Conservation (phyloP, 2,329 filamentous ascomycete species). For the Dothistroma pini region DNA sequence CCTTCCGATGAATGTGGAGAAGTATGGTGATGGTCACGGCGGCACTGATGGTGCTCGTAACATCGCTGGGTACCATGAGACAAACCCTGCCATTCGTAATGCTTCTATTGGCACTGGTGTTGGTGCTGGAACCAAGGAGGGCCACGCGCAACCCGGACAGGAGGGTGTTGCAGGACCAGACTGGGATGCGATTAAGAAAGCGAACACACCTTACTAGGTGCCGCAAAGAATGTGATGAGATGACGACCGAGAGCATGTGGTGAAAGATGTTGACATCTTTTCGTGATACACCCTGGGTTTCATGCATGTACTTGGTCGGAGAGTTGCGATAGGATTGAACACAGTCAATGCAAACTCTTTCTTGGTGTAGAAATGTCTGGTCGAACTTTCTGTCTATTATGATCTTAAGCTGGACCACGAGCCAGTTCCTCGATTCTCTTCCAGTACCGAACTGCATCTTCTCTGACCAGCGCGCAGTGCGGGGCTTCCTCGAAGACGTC, state of each 20-base stretch:
- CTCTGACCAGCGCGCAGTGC: constrained; percentile 60
- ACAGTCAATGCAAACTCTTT: not conserved
- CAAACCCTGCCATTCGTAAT: not conserved
- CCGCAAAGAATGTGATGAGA: not conserved
- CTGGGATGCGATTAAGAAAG: constrained; percentile 12
- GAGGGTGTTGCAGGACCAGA: constrained; percentile 9
- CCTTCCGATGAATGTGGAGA: constrained; percentile 40
- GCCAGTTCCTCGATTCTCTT: constrained; percentile 24
- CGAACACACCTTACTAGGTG: constrained; percentile 8
- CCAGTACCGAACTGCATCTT: constrained; percentile 59
- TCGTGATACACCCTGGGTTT: constrained; percentile 1
- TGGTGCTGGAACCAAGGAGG: not conserved
- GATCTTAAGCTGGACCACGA: not conserved
- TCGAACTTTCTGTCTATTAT: not conserved
- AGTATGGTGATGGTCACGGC: constrained; percentile 37
- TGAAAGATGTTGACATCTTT: not conserved
- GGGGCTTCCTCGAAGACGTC: constrained; percentile 56
- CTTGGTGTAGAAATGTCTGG: not conserved
- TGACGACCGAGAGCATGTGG: not conserved
- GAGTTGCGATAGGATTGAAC: not conserved
- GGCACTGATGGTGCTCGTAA: constrained; percentile 38
- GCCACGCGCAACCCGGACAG: not conserved
- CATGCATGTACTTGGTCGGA: not conserved
- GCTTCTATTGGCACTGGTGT: not conserved
- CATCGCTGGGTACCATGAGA: constrained; percentile 33